Conservation (phyloP, 805 yeast genomes). For the Pichia pseudocactophila region DNA sequence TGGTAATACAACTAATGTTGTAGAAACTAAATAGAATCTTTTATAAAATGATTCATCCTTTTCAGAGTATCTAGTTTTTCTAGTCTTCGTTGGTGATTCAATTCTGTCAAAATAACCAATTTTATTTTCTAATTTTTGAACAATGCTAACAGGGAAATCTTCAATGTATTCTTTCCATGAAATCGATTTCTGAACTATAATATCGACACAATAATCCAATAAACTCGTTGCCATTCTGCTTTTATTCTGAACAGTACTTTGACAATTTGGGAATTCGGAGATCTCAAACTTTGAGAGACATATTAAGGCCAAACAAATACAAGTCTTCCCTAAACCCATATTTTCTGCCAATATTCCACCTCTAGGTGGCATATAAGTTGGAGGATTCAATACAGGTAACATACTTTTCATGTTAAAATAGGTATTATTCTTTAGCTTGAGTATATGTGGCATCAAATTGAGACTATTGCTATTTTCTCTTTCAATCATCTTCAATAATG, state of each 20-base stretch:
- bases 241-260: constrained; percentile 2
- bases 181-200: constrained; percentile 38
- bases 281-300: constrained; percentile 46
- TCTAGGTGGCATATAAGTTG: constrained; percentile 37
- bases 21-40: constrained; percentile 36
- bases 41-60: constrained; percentile 9
- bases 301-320: constrained; percentile 49
- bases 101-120: constrained; percentile 39
- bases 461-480: constrained; percentile 34
- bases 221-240: constrained; percentile 15
- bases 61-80: constrained; percentile 12
- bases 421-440: constrained; percentile 6
- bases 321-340: constrained; percentile 62
- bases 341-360: constrained; percentile 62
- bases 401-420: constrained; percentile 32
- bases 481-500: constrained; percentile 51
- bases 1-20: constrained; percentile 56
- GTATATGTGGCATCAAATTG: constrained; percentile 19
- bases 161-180: constrained; percentile 47
- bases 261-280: constrained; percentile 34
- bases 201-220: constrained; percentile 34
- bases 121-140: constrained; percentile 24
- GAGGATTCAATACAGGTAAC: constrained; percentile 31
- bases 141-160: constrained; percentile 37
- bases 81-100: constrained; percentile 3